phyloP scores from a whole-genome alignment of 2,329 filamentous ascomycete genomes.

The Penicillium sclerotigenum region DNA sequence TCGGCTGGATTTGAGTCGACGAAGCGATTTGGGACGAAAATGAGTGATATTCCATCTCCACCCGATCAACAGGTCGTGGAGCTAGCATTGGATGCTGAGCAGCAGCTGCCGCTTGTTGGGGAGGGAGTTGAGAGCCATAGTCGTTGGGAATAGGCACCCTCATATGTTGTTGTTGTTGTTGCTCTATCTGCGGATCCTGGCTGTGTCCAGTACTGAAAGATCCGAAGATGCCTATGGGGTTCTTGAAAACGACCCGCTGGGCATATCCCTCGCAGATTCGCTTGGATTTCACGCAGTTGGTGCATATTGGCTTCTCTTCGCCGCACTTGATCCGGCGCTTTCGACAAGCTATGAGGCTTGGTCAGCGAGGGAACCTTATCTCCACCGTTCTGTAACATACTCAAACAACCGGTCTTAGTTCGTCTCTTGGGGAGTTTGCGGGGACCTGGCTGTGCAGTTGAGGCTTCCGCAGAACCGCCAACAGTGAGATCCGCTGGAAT shows the following conservation, averaged over 20 bases:
- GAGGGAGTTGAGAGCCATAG: constrained; percentile 20
- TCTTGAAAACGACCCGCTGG: constrained; percentile 43
- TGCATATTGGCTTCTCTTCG: constrained; percentile 61
- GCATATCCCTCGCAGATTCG: constrained; percentile 46
- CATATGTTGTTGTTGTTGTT: constrained; percentile 19
- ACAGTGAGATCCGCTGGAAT: background rate
- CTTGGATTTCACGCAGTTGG: constrained; percentile 48
- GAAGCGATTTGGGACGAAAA: constrained; percentile 3
- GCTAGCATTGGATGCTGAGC: constrained; percentile 36
- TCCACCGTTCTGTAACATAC: constrained; percentile 51
- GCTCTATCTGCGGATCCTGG: constrained; percentile 23
- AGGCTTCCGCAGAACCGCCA: constrained; percentile 12
- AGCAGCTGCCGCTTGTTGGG: constrained; percentile 29
- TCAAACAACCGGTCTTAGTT: constrained; percentile 90
- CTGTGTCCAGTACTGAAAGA: constrained; percentile 18
- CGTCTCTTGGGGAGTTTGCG: constrained; percentile 56
- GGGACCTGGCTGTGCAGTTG: constrained; percentile 15
- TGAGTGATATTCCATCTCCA: constrained; percentile 11
- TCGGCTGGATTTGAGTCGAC: background rate
- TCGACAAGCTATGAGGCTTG: constrained; percentile 66
- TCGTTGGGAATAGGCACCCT: constrained; percentile 18
- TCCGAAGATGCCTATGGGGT: constrained; percentile 37
- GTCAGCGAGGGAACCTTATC: constrained; percentile 11
- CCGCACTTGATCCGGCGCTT: constrained; percentile 96
- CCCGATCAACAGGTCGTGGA: constrained; percentile 27